A percentile compares a stretch with the other conserved stretches of the same genome.
These are phyloP conservation scores for Brettanomyces anomalus DNA, from an alignment of 805 yeast species.

Conservation along the genomic window DNA sequence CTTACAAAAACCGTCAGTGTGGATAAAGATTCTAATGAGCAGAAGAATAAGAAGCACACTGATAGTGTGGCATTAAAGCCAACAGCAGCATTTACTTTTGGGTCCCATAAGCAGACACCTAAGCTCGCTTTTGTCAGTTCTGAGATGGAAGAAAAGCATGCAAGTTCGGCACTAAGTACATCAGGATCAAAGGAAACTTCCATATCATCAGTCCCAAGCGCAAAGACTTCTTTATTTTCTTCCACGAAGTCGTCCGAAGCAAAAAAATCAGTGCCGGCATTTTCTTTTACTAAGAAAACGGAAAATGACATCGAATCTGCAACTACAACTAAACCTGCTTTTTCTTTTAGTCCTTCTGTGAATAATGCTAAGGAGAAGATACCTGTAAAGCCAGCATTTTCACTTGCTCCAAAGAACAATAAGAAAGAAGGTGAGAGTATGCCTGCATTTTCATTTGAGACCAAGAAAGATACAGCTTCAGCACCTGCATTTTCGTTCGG, in stretches of 20 bases:
- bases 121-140: background rate
- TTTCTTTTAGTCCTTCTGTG: background rate
- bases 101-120: background rate
- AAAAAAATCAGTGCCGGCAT: constrained; percentile 1
- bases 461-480: background rate
- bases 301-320: background rate
- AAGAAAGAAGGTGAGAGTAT: constrained; percentile 3
- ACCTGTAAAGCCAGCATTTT: too few species aligned
- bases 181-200: background rate
- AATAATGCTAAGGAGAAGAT: too few species aligned
- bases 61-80: background rate
- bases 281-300: background rate
- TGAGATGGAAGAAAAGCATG: background rate
- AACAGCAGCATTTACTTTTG: constrained; percentile 1
- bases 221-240: background rate
- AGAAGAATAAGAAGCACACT: background rate
- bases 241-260: background rate
- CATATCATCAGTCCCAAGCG: background rate
- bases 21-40: background rate
- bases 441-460: constrained; percentile 12
- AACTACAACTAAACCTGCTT: background rate
- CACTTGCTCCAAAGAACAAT: too few species aligned
- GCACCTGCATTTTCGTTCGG: constrained; percentile 4
- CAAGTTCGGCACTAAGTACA: background rate
- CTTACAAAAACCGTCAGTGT: too few species aligned